A percentile compares a stretch with the other conserved stretches of the same genome.
Evolutionary conservation across 2,329 filamentous ascomycete genomes (phyloP).

Genomic region (Kalmusia sp.): DNA sequence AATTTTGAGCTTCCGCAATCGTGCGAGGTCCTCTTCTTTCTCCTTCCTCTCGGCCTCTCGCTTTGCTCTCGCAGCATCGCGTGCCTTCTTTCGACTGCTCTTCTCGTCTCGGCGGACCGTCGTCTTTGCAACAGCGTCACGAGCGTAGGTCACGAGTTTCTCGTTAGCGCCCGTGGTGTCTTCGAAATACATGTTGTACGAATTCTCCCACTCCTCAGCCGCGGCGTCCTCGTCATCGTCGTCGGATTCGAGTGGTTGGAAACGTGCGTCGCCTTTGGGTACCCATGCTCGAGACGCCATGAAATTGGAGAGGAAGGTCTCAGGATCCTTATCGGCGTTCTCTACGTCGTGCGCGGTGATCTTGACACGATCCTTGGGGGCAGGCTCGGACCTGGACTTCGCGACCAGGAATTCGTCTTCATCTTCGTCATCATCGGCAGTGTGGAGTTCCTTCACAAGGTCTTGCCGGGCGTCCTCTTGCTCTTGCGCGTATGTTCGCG

Average conservation of each 20-base stretch:
- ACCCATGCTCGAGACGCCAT: constrained; percentile 92
- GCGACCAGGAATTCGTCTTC: constrained; percentile 78
- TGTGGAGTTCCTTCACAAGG: constrained; percentile 82
- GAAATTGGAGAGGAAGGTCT: constrained; percentile 94
- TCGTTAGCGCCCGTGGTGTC: constrained; percentile 89
- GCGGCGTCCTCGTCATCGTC: constrained; percentile 77
- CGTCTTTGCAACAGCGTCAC: constrained; percentile 80
- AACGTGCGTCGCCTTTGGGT: constrained; percentile 68
- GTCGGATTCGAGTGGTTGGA: constrained; percentile 89
- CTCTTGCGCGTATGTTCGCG: constrained; percentile 83
- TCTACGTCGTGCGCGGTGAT: constrained; percentile 65
- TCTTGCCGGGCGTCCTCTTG: constrained; percentile 82
- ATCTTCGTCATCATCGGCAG: constrained; percentile 60
- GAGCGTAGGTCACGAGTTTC: constrained; percentile 84
- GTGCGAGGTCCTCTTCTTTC: constrained; percentile 80
- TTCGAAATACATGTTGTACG: constrained; percentile 96
- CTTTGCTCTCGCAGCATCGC: constrained; percentile 78
- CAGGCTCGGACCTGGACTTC: constrained; percentile 61
- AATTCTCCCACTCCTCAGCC: constrained; percentile 87
- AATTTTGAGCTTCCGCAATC: constrained; percentile 84
- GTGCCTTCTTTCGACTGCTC: constrained; percentile 76
- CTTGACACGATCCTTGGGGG: constrained; percentile 36
- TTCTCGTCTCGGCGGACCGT: constrained; percentile 86
- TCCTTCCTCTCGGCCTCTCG: constrained; percentile 81
- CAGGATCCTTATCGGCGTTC: constrained; percentile 85